phyloP scores from a whole-genome alignment of 208 protist genomes.

The Trypanosoma grayi region DNA sequence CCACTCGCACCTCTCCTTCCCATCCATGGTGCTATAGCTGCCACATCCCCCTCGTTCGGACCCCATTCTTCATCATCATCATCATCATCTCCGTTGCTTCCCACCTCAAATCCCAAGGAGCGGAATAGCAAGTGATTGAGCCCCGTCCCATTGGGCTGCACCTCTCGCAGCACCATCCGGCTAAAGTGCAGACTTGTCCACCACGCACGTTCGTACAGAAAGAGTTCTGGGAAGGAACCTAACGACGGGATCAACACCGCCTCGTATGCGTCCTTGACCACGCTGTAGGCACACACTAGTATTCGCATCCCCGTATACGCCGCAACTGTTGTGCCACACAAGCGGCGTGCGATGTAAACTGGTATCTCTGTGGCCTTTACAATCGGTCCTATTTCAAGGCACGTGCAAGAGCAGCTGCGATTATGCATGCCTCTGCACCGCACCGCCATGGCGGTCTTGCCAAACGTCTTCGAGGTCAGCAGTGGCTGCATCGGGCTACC shows the following conservation, averaged over 20 bases:
- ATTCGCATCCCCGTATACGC: background rate
- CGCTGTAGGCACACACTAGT: constrained; percentile 12
- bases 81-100: too few species aligned
- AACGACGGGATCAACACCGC: background rate
- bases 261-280: constrained; percentile 12
- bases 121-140: background rate
- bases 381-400: constrained; percentile 5
- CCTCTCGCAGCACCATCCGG: background rate
- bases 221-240: background rate
- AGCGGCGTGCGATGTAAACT: constrained; percentile 3
- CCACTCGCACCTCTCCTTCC: too few species aligned
- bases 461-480: constrained; percentile 2
- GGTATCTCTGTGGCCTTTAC: background rate
- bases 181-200: constrained; percentile 4
- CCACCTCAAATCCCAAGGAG: background rate
- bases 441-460: background rate
- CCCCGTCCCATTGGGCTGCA: background rate
- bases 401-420: background rate
- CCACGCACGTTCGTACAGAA: constrained; percentile 6
- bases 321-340: background rate
- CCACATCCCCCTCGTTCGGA: too few species aligned
- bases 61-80: too few species aligned
- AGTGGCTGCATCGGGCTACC: background rate
- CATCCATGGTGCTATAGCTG: too few species aligned
- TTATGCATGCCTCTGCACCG: background rate